phyloP scores from a whole-genome alignment of 1,284 basidiomycete species.

The Fomitopsis pinicola region DNA sequence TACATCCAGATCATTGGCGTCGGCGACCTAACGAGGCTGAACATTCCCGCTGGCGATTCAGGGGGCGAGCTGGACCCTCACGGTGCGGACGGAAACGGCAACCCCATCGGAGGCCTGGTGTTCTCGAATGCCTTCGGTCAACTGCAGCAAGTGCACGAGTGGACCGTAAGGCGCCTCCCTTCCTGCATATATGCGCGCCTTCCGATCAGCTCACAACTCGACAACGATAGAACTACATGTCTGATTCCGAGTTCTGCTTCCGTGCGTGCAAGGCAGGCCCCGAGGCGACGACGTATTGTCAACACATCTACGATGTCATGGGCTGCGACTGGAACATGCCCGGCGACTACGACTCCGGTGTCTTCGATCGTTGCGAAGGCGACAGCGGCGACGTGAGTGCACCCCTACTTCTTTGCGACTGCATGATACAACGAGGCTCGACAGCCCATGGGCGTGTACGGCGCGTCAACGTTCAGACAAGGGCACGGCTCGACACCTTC shows the following conservation, averaged over 20 bases:
- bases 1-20: conserved; percentile 68
- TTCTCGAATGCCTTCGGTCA: conserved; percentile 69
- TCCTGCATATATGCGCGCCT: background rate
- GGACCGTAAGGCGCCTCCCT: conserved; percentile 47
- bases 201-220: conserved; percentile 1
- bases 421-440: background rate
- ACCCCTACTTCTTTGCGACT: background rate
- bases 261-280: conserved; percentile 64
- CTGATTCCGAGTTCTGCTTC: conserved; percentile 64
- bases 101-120: conserved; percentile 66
- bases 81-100: conserved; percentile 56
- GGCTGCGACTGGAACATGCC: conserved; percentile 72
- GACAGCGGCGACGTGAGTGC: conserved; percentile 43
- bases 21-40: conserved; percentile 64
- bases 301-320: conserved; percentile 65
- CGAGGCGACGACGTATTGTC: conserved; percentile 54
- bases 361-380: conserved; percentile 54
- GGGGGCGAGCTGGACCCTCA: conserved; percentile 65
- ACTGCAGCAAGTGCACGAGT: conserved; percentile 56
- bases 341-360: conserved; percentile 50
- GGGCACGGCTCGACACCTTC: conserved; percentile 55
- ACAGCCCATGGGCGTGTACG: conserved; percentile 71
- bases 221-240: conserved; percentile 50
- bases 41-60: conserved; percentile 54
- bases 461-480: conserved; percentile 62